Evolutionary conservation across 2,329 filamentous ascomycete genomes (phyloP).

Genomic region (Lithohypha guttulata): DNA sequence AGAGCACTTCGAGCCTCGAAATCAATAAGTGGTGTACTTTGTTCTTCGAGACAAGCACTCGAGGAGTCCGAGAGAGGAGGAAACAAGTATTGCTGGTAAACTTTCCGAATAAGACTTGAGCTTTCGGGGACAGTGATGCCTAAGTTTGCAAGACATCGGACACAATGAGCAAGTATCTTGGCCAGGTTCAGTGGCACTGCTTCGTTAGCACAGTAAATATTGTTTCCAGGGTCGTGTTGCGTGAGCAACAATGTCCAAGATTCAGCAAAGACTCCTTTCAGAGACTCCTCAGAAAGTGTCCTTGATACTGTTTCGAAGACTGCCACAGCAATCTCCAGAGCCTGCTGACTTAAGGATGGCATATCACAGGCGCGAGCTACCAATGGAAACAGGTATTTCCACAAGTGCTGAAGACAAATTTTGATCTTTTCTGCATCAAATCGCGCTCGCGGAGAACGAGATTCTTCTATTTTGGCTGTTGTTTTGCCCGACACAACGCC

Average conservation of each 20-base stretch:
- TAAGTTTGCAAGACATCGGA: constrained; percentile 10
- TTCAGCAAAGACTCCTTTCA: constrained; percentile 25
- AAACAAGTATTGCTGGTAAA: constrained; percentile 59
- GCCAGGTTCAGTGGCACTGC: constrained; percentile 27
- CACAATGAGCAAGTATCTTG: constrained; percentile 29
- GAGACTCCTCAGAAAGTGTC: not conserved
- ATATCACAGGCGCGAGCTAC: constrained; percentile 31
- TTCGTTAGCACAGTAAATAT: constrained; percentile 21
- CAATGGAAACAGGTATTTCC: constrained; percentile 32
- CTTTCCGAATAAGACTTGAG: constrained; percentile 36
- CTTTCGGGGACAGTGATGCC: constrained; percentile 13
- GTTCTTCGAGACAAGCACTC: constrained; percentile 22
- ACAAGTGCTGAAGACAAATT: constrained; percentile 32
- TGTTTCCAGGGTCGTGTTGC: constrained; percentile 29
- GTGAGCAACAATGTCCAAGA: constrained; percentile 32
- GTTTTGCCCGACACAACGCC: constrained; percentile 23
- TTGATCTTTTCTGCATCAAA: constrained; percentile 18
- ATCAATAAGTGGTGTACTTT: constrained; percentile 42
- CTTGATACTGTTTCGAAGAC: constrained; percentile 35
- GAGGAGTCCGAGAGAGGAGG: constrained; percentile 37
- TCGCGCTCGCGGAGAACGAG: constrained; percentile 17
- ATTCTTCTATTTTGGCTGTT: constrained; percentile 16
- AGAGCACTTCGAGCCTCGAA: constrained; percentile 47
- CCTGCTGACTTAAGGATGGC: constrained; percentile 33
- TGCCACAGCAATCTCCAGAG: constrained; percentile 34